Base-by-base conservation (phyloP, 2,329 filamentous ascomycete species). In the Fonsecaea nubica region DNA sequence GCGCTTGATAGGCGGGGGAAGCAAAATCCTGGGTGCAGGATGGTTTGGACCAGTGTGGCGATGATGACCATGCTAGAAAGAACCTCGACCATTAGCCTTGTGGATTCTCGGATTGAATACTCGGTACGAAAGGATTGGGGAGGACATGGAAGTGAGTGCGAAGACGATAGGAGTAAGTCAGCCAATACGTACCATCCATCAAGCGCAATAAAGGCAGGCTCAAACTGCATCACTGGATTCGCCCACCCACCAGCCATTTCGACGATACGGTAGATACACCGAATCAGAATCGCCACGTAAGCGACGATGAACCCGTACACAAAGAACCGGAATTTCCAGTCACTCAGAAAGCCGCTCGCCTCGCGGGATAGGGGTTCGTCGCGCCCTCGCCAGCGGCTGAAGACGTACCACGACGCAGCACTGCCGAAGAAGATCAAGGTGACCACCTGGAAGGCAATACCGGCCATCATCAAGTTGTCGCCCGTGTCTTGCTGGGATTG, bases 381-480 rank as follows among this genome's bases (percentile, higher is more conserved):
- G n/a, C 68, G 69, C 7, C 67, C 66, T 56, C 68, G 66, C 36
- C 65, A 62, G 33, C 71, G 70, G n/a, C 66, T 57, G 18, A 63
- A 45, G 55, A 69, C 58, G 52, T 67, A 71, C 36, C 30, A 59
- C 21, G 65, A 36, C 25, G 67, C 45, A 18, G 67, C 66, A 8
- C 38, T 35, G 32, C 42, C 71, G 58, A 69, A 82, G n/a, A 80
- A 74, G 1, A 73, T 66, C 72, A 83, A 77, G 0, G 84, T 83
- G 9, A 80, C 79, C 25, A 88, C 85, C 74, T 88, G 86, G 64
- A 84, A 82, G 4, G 82, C 79, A 50, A 88, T 82, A 71, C 86
- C 86, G 0, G 85, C 81, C 58, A 87, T 83, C 77, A 87, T 87
- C 64, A 88, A 80, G 69, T 86, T 75, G 60, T 84, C 82, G 6